These are phyloP conservation scores for Spirogloea muscicola DNA, from an alignment of 139 green algal genomes.

Conservation along the genomic window DNA sequence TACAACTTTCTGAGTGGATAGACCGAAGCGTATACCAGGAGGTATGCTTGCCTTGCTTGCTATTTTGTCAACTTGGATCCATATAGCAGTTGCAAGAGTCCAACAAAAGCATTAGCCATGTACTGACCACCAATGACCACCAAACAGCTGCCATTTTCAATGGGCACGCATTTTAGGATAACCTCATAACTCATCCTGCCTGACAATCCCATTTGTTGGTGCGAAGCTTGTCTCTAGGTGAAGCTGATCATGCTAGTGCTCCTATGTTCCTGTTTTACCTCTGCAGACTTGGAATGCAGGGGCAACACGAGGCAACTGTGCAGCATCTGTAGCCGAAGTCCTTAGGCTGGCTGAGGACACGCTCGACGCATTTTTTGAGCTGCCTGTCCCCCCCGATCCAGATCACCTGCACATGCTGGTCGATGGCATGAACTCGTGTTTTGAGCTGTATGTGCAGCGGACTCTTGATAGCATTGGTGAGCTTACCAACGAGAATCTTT, in stretches of 20 bases:
- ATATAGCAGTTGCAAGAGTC: no score
- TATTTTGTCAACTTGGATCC: no score
- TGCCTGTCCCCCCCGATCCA: background rate
- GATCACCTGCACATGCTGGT: background rate
- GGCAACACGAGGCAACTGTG: conserved; percentile 4
- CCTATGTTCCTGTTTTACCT: background rate
- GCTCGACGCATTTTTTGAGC: conserved; percentile 18
- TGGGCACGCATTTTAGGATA: no score
- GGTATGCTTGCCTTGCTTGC: no score
- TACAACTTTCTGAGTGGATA: conserved; percentile 17
- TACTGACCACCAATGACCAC: no score
- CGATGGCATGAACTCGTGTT: background rate
- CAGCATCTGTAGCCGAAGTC: conserved; percentile 13
- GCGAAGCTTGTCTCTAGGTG: no score
- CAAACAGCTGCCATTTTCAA: no score
- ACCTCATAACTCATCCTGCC: no score
- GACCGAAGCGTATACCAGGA: conserved; percentile 17
- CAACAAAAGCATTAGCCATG: no score
- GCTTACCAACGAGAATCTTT: no score
- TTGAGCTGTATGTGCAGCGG: conserved; percentile 3
- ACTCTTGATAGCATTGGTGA: background rate
- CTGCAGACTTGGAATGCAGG: conserved; percentile 2
- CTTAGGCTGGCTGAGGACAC: conserved; percentile 21
- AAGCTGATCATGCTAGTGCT: no score
- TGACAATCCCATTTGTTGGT: no score